Base-by-base conservation (phyloP, 441 rosid species). In the Cnidoscolus chayamansa region DNA sequence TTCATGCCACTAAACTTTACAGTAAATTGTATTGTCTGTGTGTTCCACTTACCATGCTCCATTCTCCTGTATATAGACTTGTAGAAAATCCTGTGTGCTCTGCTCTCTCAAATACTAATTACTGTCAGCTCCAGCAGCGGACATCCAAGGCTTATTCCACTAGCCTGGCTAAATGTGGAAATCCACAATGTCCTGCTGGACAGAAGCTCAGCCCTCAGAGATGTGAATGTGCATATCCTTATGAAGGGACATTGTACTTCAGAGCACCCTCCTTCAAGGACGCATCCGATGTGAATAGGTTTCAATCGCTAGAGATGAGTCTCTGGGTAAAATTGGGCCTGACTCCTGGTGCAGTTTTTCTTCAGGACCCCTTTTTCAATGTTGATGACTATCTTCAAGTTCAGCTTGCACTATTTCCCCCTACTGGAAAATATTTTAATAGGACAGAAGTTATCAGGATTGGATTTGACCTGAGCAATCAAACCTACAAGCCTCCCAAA, bases 121-220 rank as follows among this genome's bases (percentile, higher is more conserved):
- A 87, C 84, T 95, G 99, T 56, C 95, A 85, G 80, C 68, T 84
- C 63, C 92, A 88, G 82, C 85, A 85, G 71, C 84, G 67, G 68
- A 61, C 67, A 1, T 57, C 85, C 57, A 81, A 85, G 60, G 86
- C 92, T 57, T 95, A 92, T 77, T 88, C 98, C n/a, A 93, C 98
- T 32, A 90, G 86, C 84, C 79, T 95, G n/a, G 86, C 98, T 15
- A 87, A 89, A 74, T 95, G 99, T 73, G 95, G 88, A 75, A 79
- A 85, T 50, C 83, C 83, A 82, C 57, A 80, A 4, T 95, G 97
- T 67, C 87, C 95, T 20, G 59, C 51, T 17, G 96, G 91, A 74
- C 93, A 87, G 84, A 90, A 84, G 82, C 76, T 89, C 8, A 95
- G 94, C 76, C 98, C 99, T 77, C 99, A 92, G 76, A 95, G 96